phyloP scores from a whole-genome alignment of 441 rosid genomes.

The Mallotus japonicus region DNA sequence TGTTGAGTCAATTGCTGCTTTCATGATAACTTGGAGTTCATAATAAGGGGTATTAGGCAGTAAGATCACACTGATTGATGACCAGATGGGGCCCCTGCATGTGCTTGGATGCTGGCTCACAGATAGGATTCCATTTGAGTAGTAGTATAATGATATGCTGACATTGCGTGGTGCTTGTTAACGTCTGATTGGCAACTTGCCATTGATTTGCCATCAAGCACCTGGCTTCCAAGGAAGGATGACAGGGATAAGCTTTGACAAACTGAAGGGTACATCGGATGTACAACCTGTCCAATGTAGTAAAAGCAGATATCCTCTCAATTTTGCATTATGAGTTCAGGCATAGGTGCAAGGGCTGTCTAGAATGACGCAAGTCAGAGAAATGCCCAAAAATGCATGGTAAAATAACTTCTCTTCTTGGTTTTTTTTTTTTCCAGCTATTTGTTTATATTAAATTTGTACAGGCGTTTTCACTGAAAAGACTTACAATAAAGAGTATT shows the following conservation, averaged over 20 bases:
- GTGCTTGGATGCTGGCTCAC: too few relatives aligned
- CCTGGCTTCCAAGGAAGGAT: constrained; percentile 8
- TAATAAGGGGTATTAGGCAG: background rate
- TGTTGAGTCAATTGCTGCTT: background rate
- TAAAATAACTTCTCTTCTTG: background rate
- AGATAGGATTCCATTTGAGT: too few relatives aligned
- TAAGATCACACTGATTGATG: background rate
- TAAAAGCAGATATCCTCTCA: constrained; percentile 14
- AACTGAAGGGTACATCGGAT: background rate
- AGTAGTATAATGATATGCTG: background rate
- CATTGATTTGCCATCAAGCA: background rate
- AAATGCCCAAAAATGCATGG: constrained; percentile 21
- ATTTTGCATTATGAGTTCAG: constrained; percentile 18
- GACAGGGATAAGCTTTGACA: background rate
- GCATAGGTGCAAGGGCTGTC: constrained; percentile 21
- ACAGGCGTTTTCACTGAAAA: constrained; percentile 23
- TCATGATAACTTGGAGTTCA: background rate
- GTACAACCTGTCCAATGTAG: background rate
- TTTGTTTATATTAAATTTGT: constrained; percentile 21
- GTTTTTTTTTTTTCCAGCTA: background rate
- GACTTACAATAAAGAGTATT: constrained; percentile 1
- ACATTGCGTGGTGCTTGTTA: background rate
- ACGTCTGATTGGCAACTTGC: background rate
- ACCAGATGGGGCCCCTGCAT: background rate
- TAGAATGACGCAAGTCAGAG: constrained; percentile 33